These are phyloP conservation scores for Anthoceros angustus DNA, from an alignment of 225 moss, liverwort and hornwort genomes.

Conservation along the genomic window DNA sequence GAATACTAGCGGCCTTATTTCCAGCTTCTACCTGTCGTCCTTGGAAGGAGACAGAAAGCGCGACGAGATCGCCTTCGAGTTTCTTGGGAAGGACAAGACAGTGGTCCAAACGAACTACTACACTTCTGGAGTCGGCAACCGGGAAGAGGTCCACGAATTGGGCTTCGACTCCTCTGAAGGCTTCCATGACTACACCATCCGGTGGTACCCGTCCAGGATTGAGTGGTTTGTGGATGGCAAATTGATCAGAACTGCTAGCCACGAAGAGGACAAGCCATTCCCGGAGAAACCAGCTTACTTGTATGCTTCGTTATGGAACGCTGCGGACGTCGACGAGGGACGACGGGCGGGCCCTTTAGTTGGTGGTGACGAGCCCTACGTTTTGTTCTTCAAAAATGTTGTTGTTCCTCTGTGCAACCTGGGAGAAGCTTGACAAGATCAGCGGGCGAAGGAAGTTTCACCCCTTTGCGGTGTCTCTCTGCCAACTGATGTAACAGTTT, in stretches of 20 bases:
- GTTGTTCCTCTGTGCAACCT: conserved; percentile 17
- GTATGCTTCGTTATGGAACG: conserved; percentile 65
- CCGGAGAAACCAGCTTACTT: conserved; percentile 50
- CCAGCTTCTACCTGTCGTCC: conserved; percentile 59
- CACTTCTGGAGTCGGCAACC: conserved; percentile 32
- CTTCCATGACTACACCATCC: conserved; percentile 50
- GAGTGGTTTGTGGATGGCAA: conserved; percentile 40
- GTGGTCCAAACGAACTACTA: conserved; percentile 50
- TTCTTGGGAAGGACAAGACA: conserved; percentile 54
- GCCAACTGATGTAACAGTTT: too few species aligned
- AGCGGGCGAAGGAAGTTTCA: too few species aligned
- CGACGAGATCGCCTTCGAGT: conserved; percentile 78
- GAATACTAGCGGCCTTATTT: conserved; percentile 50
- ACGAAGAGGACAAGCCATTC: conserved; percentile 14
- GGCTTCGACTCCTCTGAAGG: conserved; percentile 46
- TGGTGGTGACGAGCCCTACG: conserved; percentile 46
- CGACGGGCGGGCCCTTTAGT: conserved; percentile 38
- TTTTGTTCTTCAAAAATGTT: conserved; percentile 41
- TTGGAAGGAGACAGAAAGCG: conserved; percentile 43
- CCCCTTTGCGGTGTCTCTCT: too few species aligned
- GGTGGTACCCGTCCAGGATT: conserved; percentile 32
- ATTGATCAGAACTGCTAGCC: conserved; percentile 24
- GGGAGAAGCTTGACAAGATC: neutral
- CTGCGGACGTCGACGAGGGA: conserved; percentile 26
- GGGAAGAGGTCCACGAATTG: conserved; percentile 40